Evolutionary conservation across 371 early-diverging fungal genomes (phyloP), one percentile per base, ranked within the genome.

Genomic region (Mortierella sp.): DNA sequence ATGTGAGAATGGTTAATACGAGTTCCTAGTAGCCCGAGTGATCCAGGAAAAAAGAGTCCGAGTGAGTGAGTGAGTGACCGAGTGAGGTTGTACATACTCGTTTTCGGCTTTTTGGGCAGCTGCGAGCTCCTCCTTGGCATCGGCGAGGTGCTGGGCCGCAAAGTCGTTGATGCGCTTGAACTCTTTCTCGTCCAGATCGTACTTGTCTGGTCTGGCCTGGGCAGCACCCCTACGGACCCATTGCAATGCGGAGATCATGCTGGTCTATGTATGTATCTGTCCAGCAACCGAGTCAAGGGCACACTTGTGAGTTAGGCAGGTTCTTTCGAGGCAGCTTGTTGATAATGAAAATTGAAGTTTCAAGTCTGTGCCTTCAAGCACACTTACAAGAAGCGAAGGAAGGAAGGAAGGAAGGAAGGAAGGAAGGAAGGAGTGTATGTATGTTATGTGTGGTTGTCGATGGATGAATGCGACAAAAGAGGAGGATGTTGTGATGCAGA

Each of bases 201-300:
- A 95, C 70, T 91, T 92, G 43, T 91, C 90, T 22, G 98, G 97
- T 58, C 88, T 79, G 64, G 93, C 90, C 40, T 91, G 90, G 40
- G 97, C 95, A 58, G 92, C 96, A 66, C 98, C 99, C 84, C 95
- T 94, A 71, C 94, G 94, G 68, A 98, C 91, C 97, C 97, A 96
- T 43, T 89, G 90, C 87, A 95, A 80, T 31, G 95, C 90, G 44
- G 94, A 92, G 79, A 95, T 95, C 95, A 95, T 95, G 74, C 10
- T 55, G 22, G 66, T 68, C 45, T 70, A 37, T 40, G n/a, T n/a
- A 39, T 41, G 31, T 63, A 63, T 55, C 70, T 52, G 68, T 58
- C 8, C 19, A 29, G 13, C 55, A 7, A 34, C 34, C 8, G 34
- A 22, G 58, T 58, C 58, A 58, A n/a, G 58, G 58, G 34, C 58